Evolutionary conservation across 495 filamentous ascomycete genomes (phyloP).

Genomic region (Penicillium canescens): DNA sequence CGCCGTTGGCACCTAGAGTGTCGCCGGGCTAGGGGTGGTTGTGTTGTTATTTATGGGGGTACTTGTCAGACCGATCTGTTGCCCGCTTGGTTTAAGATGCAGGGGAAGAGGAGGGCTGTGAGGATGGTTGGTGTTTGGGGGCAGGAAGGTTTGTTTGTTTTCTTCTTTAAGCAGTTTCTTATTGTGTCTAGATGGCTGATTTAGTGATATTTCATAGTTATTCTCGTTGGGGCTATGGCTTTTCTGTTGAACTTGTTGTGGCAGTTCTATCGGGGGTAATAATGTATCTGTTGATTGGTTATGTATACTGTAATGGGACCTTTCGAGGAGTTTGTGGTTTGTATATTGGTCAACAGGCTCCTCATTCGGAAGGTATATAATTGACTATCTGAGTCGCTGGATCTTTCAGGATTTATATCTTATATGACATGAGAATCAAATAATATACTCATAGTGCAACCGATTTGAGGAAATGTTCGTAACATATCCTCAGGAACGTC

Average conservation of each 20-base stretch:
- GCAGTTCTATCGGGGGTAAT: background rate
- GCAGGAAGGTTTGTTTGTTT: slow-evolving; percentile 30
- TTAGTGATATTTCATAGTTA: background rate
- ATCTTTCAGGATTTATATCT: too few species aligned
- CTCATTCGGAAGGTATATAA: too few species aligned
- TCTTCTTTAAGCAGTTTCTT: background rate
- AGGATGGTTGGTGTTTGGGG: slow-evolving; percentile 11
- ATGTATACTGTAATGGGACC: too few species aligned
- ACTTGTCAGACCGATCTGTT: slow-evolving; percentile 37
- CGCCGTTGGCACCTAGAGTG: slow-evolving; percentile 45
- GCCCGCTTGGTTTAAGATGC: slow-evolving; percentile 34
- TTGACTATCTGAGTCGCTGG: too few species aligned
- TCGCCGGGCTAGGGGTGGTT: slow-evolving; percentile 26
- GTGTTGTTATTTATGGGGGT: slow-evolving; percentile 34
- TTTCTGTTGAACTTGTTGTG: slow-evolving; percentile 5
- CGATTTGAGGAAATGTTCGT: too few species aligned
- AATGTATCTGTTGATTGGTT: too few species aligned
- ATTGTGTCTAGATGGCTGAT: background rate
- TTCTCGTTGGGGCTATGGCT: background rate
- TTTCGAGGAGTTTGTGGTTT: too few species aligned
- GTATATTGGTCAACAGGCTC: too few species aligned
- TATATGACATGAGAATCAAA: too few species aligned
- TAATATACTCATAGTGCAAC: too few species aligned
- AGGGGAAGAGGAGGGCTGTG: slow-evolving; percentile 12
- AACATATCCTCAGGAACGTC: too few species aligned